Conservation (phyloP, 345 rosid genomes). For the Euphorbia tirucalli region DNA sequence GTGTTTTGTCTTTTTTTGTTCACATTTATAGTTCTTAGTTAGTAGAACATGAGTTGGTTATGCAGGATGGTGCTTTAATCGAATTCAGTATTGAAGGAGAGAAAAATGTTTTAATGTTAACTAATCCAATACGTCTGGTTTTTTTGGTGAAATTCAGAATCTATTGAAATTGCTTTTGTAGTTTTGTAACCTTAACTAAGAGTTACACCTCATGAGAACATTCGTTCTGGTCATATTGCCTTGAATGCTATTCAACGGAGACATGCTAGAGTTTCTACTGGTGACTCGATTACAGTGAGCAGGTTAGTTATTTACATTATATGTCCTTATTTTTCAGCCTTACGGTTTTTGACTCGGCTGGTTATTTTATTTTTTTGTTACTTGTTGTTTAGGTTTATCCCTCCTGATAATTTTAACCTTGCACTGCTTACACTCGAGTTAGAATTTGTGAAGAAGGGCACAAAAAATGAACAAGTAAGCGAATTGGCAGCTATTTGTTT, state of each 20-base stretch:
- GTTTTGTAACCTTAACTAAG: constrained; percentile 48
- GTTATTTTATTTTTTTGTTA: neutral
- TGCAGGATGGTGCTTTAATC: neutral
- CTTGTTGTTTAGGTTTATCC: constrained; percentile 55
- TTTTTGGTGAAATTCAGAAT: neutral
- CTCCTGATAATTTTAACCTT: constrained; percentile 70
- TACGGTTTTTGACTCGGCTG: neutral
- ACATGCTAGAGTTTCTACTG: constrained; percentile 78
- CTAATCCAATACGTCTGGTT: neutral
- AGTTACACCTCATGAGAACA: constrained; percentile 66
- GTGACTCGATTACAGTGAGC: constrained; percentile 59
- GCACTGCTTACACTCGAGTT: constrained; percentile 77
- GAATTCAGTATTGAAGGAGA: neutral
- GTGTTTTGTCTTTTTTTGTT: neutral
- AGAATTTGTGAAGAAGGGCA: constrained; percentile 91
- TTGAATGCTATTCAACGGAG: constrained; percentile 88
- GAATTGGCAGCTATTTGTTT: neutral
- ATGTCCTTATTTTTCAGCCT: neutral
- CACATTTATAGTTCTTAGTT: neutral
- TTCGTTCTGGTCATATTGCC: constrained; percentile 60
- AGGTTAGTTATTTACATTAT: constrained; percentile 41
- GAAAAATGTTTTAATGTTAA: neutral
- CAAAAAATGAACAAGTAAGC: constrained; percentile 77
- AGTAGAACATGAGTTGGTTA: neutral
- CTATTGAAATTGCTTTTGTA: neutral